Conservation (phyloP, 495 filamentous ascomycete species). For the Aspergillus ostianus region DNA sequence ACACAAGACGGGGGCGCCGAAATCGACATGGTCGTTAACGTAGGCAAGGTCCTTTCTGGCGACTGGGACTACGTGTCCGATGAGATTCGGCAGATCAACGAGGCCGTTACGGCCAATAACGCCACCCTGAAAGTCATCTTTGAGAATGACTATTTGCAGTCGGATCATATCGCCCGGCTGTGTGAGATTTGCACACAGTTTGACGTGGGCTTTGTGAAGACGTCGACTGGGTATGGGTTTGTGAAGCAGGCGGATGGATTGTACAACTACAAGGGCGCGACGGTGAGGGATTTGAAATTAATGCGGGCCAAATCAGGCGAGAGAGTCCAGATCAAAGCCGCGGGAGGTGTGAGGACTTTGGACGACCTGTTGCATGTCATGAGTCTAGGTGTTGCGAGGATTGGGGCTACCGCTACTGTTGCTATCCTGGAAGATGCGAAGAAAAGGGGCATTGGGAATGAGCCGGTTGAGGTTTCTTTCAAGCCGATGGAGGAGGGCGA, state of each 20-base stretch:
- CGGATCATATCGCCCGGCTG: slow-evolving; percentile 45
- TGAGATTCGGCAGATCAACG: slow-evolving; percentile 51
- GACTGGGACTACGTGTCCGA: slow-evolving; percentile 54
- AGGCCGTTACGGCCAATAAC: slow-evolving; percentile 35
- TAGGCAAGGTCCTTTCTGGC: slow-evolving; percentile 52
- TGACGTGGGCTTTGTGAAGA: slow-evolving; percentile 56
- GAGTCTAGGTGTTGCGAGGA: slow-evolving; percentile 38
- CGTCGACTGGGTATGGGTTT: slow-evolving; percentile 57
- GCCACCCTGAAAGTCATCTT: slow-evolving; percentile 59
- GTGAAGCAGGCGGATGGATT: slow-evolving; percentile 49
- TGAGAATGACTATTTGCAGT: slow-evolving; percentile 52
- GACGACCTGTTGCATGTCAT: slow-evolving; percentile 37
- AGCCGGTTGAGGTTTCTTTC: slow-evolving; percentile 25
- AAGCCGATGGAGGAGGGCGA: slow-evolving; percentile 28
- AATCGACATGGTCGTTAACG: slow-evolving; percentile 60
- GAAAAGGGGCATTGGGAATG: slow-evolving; percentile 45
- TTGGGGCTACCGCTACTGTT: slow-evolving; percentile 54
- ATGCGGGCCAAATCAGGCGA: slow-evolving; percentile 48
- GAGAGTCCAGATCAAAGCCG: slow-evolving; percentile 54
- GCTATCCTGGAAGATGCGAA: slow-evolving; percentile 55
- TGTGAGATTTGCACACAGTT: slow-evolving; percentile 51
- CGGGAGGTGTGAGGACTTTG: slow-evolving; percentile 48
- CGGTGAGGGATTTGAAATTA: slow-evolving; percentile 46
- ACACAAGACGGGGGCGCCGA: slow-evolving; percentile 47
- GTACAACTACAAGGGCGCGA: slow-evolving; percentile 53